Percentiles rank a stretch among this genome's conserved stretches.
These are phyloP conservation scores for Claviceps sp. DNA, from an alignment of 2,329 filamentous ascomycete species.

Conservation along the genomic window DNA sequence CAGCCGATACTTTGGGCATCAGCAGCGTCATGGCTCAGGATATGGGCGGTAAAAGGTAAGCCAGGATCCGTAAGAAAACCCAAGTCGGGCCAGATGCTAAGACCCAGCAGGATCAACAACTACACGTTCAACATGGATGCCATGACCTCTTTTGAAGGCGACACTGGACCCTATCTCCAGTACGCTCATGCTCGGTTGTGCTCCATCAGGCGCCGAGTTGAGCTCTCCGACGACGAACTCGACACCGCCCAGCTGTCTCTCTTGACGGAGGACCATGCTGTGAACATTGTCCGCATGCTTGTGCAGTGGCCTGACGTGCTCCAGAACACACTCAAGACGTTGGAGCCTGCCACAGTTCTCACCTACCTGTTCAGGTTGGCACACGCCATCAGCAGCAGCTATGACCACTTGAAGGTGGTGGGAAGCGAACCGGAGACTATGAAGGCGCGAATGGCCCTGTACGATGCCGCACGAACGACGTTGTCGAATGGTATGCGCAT, in stretches of 20 bases:
- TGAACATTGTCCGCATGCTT: slow-evolving; percentile 62
- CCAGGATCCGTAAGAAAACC: not conserved
- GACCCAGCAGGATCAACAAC: slow-evolving; percentile 38
- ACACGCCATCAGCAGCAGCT: slow-evolving; percentile 65
- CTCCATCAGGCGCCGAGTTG: slow-evolving; percentile 46
- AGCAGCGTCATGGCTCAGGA: slow-evolving; percentile 96
- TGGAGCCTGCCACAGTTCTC: slow-evolving; percentile 50
- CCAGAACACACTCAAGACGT: slow-evolving; percentile 69
- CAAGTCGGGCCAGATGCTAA: not conserved
- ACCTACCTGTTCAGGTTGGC: slow-evolving; percentile 76
- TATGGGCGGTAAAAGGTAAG: slow-evolving; percentile 83
- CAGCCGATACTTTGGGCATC: slow-evolving; percentile 82
- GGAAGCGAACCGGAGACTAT: slow-evolving; percentile 62
- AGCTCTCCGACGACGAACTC: slow-evolving; percentile 43
- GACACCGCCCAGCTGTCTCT: slow-evolving; percentile 51
- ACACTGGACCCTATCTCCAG: slow-evolving; percentile 76
- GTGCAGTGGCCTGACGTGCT: slow-evolving; percentile 78
- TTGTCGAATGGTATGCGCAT: slow-evolving; percentile 74
- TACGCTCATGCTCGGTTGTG: slow-evolving; percentile 65
- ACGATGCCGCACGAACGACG: slow-evolving; percentile 61
- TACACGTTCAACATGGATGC: slow-evolving; percentile 66
- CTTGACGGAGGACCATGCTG: slow-evolving; percentile 57
- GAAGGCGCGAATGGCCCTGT: slow-evolving; percentile 38
- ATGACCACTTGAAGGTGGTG: slow-evolving; percentile 72
- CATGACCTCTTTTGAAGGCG: slow-evolving; percentile 75